Base-by-base conservation (phyloP, 2,329 filamentous ascomycete genomes). In the Hansfordia pulvinata region DNA sequence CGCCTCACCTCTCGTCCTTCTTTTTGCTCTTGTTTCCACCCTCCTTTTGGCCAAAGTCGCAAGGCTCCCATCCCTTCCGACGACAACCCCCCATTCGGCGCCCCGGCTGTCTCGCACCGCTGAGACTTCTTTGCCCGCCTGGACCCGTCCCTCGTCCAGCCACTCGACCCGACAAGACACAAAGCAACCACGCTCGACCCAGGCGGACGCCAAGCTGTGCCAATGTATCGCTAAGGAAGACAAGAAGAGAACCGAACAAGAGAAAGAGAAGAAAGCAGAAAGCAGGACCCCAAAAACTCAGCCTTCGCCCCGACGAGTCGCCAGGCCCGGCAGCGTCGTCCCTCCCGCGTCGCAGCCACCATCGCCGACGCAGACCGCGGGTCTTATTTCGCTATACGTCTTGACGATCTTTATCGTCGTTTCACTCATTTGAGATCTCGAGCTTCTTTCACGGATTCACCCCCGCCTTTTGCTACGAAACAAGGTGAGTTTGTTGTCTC, bases 381-480 rank as follows among this genome's bases (percentile, higher is more conserved):
- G n/a, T n/a, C n/a, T n/a, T 29, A 35, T 31, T 31, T 19, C 27
- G 27, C 28, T 36, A 37, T 33, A 36, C 24, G 29, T 34, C 32
- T 38, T 40, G 44, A 47, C 43, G 44, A 46, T 47, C 39, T 31
- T 37, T 30, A 34, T 49, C 46, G 45, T 49, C 46, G 36, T 41
- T 42, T 37, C 46, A 38, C 45, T 49, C 46, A 41, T 49, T 49
- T 49, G 31, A 36, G 41, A 39, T 29, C 20, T 20, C 25, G 14
- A 27, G 31, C 19, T 32, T 32, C 13, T 33, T 30, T 24, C 28
- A 28, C 22, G 29, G 16, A 33, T 26, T 10, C 15, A 30, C 23
- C 26, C 10, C 31, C 25, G 16, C 17, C 33, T 33, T 29, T 34
- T 34, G 44, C 43, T 44, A 43, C 40, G 36, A 7, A 25, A 31